Percentiles rank a stretch among this genome's conserved stretches.
Conservation (phyloP, 1,139 yeast species). For the Wickerhamomyces sp. region DNA sequence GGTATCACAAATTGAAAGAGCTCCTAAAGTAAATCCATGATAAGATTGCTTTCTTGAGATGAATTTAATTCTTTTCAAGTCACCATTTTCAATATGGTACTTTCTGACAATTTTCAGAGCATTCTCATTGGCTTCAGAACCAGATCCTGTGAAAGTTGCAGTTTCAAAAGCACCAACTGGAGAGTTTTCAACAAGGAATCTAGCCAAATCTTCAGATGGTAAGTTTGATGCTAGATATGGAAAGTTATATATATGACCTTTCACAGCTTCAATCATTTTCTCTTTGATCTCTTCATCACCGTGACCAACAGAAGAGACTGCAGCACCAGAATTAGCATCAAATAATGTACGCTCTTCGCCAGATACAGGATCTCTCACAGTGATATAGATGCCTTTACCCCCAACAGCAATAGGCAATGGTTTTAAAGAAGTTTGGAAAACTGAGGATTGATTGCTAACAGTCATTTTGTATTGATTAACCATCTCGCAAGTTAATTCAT, state of each 20-base stretch:
- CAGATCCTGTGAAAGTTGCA: slow-evolving; percentile 55
- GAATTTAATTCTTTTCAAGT: slow-evolving; percentile 43
- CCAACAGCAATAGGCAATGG: slow-evolving; percentile 26
- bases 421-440: slow-evolving; percentile 16
- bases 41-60: slow-evolving; percentile 51
- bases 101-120: slow-evolving; percentile 54
- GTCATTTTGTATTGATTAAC: slow-evolving; percentile 4
- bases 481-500: too few species aligned
- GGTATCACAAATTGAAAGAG: slow-evolving; percentile 45
- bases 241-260: slow-evolving; percentile 40
- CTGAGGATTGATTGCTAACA: slow-evolving; percentile 3
- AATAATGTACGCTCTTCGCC: slow-evolving; percentile 36
- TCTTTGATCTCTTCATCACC: slow-evolving; percentile 47
- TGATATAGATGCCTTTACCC: slow-evolving; percentile 46
- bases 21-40: slow-evolving; percentile 57
- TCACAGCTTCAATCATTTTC: slow-evolving; percentile 47
- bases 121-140: slow-evolving; percentile 59
- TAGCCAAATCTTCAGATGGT: slow-evolving; percentile 46
- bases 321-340: slow-evolving; percentile 63
- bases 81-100: slow-evolving; percentile 48
- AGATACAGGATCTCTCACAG: slow-evolving; percentile 44
- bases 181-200: slow-evolving; percentile 47
- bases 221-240: slow-evolving; percentile 41
- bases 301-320: slow-evolving; percentile 60
- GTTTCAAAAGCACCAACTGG: slow-evolving; percentile 51